Base-by-base conservation (phyloP, 129 eudicot species). In the Chrysanthemum makinoi region DNA sequence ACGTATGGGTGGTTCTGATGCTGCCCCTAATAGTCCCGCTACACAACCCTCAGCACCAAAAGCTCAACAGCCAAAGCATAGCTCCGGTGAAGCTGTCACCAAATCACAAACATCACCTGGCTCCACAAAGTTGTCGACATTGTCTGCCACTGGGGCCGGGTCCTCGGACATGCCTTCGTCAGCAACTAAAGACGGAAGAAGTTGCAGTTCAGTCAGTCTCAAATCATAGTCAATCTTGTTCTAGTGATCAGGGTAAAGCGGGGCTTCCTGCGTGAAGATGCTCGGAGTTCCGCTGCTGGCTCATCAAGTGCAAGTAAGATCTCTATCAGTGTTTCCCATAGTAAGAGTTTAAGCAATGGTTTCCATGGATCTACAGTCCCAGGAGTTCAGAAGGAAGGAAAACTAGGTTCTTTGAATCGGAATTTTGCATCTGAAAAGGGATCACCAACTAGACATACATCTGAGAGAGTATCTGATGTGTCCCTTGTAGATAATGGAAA, bases 201-300 rank as follows among this genome's bases (percentile, higher is more conserved):
- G 96, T 83, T 80, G 84, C 53, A 84, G 93, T 78, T 84, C 91
- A 89, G 69, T 96, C 80, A 75, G 88, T 91, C 50, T 85, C 85
- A 19, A 91, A 81, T 48, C 72, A 87, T 66, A 79, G 91, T 52
- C 95, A 81, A 54, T 80, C 90, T 1, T 65, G 68, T n/a, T 85
- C 88, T 17, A 87, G 86, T 15, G 91, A 83, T 22, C 83, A 73
- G 30, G 87, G 76, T 44, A 85, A 82, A 65, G 70, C 2, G 84
- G 77, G 48, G 53, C 49, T 26, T 76, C 85, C 73, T 54, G 84
- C 85, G 69, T 62, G 95, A 88, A 55, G 95, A 88, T 48, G 83
- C 80, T 0, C 78, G 70, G 46, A 39, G 46, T 69, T 73, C 88
- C 13, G 51, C 83, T 55, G 72, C 79, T 17, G 85, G 71, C 16